Evolutionary conservation across 2,329 filamentous ascomycete genomes (phyloP).

Genomic region (Cercospora sp.): DNA sequence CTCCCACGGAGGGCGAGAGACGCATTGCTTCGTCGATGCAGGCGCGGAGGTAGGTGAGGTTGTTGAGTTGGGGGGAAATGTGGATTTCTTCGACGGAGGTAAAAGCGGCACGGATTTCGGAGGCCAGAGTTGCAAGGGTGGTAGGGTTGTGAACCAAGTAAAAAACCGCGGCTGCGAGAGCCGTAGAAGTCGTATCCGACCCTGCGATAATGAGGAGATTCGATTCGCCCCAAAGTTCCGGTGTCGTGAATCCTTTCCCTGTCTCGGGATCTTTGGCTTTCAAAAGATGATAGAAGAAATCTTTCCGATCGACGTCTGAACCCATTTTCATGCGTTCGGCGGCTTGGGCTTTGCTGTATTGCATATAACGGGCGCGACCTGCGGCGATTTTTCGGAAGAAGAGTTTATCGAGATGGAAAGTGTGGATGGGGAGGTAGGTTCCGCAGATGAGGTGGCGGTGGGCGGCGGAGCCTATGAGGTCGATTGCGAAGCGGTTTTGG

Average conservation of each 20-base stretch:
- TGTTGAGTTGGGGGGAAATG: constrained; percentile 42
- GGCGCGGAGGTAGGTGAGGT: constrained; percentile 46
- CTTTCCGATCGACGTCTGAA: constrained; percentile 35
- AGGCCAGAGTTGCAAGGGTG: constrained; percentile 32
- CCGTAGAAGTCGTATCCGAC: constrained; percentile 39
- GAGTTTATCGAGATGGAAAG: constrained; percentile 42
- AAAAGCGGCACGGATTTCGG: constrained; percentile 46
- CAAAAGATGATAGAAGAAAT: constrained; percentile 35
- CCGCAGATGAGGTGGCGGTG: constrained; percentile 40
- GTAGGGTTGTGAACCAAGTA: constrained; percentile 38
- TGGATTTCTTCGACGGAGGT: constrained; percentile 50
- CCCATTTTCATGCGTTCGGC: constrained; percentile 43
- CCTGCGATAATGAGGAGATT: constrained; percentile 37
- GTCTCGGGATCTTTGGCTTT: constrained; percentile 37
- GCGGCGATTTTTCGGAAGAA: constrained; percentile 48
- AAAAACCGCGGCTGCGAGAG: constrained; percentile 40
- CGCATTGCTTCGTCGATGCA: constrained; percentile 52
- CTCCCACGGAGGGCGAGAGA: constrained; percentile 47
- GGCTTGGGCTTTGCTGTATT: constrained; percentile 46
- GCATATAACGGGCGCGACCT: constrained; percentile 45
- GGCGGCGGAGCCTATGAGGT: constrained; percentile 27
- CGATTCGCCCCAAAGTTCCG: constrained; percentile 34
- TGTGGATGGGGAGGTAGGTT: constrained; percentile 45
- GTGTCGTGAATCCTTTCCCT: constrained; percentile 33
- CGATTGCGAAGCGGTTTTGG: constrained; percentile 37